Conservation (phyloP, 2,329 filamentous ascomycete genomes). For the Septoria petroselini region DNA sequence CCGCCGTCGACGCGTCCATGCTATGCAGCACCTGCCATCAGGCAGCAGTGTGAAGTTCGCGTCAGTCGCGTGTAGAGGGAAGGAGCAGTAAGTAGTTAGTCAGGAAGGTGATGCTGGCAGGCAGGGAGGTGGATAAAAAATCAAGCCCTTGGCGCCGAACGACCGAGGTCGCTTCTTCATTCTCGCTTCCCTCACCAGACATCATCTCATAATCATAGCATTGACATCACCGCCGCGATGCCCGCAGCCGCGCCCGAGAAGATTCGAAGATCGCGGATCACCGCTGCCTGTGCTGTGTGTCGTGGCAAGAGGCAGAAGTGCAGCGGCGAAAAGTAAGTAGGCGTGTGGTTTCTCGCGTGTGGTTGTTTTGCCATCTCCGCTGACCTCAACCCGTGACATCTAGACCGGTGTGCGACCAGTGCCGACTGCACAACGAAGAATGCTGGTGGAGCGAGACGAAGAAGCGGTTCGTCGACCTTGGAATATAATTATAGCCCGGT, state of each 20-base stretch:
- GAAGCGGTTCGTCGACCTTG: conserved; percentile 16
- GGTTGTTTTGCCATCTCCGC: not conserved
- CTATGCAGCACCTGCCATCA: not conserved
- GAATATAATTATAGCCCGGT: not conserved
- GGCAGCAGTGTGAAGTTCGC: not conserved
- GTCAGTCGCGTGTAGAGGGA: not conserved
- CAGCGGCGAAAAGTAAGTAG: conserved; percentile 22
- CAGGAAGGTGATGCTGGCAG: no score
- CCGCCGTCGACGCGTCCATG: conserved; percentile 9
- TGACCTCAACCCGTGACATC: not conserved
- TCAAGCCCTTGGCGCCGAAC: conserved; percentile 1
- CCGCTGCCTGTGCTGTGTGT: conserved; percentile 27
- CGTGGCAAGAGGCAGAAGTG: conserved; percentile 28
- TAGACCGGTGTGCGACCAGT: conserved; percentile 27
- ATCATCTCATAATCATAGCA: not conserved
- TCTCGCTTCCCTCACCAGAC: not conserved
- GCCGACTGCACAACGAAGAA: conserved; percentile 26
- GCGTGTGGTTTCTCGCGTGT: not conserved
- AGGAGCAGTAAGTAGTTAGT: no score
- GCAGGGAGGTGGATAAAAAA: conserved; percentile 2
- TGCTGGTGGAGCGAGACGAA: conserved; percentile 31
- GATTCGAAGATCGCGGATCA: conserved; percentile 25
- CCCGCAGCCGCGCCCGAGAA: conserved; percentile 21
- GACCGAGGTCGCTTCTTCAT: conserved; percentile 4
- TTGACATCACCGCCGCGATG: conserved; percentile 8